Base-by-base conservation (phyloP, 805 yeast species). In the Zygoascus ofunaensis region DNA sequence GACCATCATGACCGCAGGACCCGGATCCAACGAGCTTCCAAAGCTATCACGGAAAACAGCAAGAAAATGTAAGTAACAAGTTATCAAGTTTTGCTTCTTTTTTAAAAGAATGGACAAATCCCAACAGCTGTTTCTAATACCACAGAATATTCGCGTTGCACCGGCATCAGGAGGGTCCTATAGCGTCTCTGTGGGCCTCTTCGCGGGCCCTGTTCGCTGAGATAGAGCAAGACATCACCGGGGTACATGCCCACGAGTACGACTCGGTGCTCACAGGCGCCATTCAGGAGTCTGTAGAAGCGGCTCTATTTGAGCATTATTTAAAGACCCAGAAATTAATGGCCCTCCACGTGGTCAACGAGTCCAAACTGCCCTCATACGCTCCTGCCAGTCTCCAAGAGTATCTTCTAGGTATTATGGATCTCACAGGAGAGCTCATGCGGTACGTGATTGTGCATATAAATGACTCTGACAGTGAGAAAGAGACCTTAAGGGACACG, bases 341-440 rank as follows among this genome's bases (percentile, higher is more conserved):
- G 34, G 32, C 41, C 20, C 34, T 47, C 10, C 45, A 42, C 3
- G 37, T 34, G 4, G 41, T 30, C 26, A 17, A 22, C 5, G 10
- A 30, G 17, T 5, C 10, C 4, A 32, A 30, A 5, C 34, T 33
- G 4, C 17, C 14, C 5, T n/a, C 39, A 34, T 45, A 59, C 4
- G 33, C 55, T 8, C 42, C 42, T 19, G 62, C 30, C 30, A 26
- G 10, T 26, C 7, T 12, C 12, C 30, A 58, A 12, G 71, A 68
- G 49, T 68, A 61, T 48, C 51, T 67, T 23, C 58, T 68, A 56
- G 72, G 72, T 1, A 41, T 67, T n/a, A 57, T 68, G 46, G 72
- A 68, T 46, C 46, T 65, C 39, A 65, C 72, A 0, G 72, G 72
- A 1, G 72, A 68, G 43, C 56, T 68, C 12, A 68, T 68, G 72